phyloP scores from a whole-genome alignment of 2,329 filamentous ascomycete genomes.

The Rhynchosporium agropyri region DNA sequence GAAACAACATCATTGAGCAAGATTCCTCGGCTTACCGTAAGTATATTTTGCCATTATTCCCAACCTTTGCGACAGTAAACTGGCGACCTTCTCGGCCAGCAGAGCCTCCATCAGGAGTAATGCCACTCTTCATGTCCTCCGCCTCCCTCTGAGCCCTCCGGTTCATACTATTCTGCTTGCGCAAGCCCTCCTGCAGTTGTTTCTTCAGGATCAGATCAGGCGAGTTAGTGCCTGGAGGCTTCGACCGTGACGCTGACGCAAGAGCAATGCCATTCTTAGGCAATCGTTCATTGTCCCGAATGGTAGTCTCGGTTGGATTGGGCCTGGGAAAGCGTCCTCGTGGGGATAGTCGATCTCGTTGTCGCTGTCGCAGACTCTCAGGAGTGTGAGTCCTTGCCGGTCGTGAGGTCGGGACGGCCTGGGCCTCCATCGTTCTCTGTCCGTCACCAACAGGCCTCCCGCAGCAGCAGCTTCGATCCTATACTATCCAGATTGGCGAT shows the following conservation, averaged over 20 bases:
- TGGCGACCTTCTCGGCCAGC: constrained; percentile 49
- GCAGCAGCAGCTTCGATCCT: constrained; percentile 31
- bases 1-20: constrained; percentile 28
- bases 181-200: constrained; percentile 37
- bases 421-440: constrained; percentile 30
- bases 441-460: constrained; percentile 8
- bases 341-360: constrained; percentile 42
- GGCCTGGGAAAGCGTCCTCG: constrained; percentile 38
- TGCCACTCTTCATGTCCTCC: constrained; percentile 58
- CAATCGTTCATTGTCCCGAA: constrained; percentile 32
- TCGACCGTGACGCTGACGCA: constrained; percentile 34
- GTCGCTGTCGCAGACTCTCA: constrained; percentile 42
- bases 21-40: constrained; percentile 61
- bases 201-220: constrained; percentile 35
- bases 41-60: constrained; percentile 82
- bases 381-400: constrained; percentile 33
- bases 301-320: constrained; percentile 30
- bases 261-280: constrained; percentile 32
- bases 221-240: constrained; percentile 29
- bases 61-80: constrained; percentile 80
- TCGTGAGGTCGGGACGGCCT: constrained; percentile 25
- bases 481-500: constrained; percentile 32
- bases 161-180: constrained; percentile 38
- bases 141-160: constrained; percentile 34
- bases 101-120: constrained; percentile 62